phyloP scores from a whole-genome alignment of 495 filamentous ascomycete genomes.

The Lasiosphaeria ovina region DNA sequence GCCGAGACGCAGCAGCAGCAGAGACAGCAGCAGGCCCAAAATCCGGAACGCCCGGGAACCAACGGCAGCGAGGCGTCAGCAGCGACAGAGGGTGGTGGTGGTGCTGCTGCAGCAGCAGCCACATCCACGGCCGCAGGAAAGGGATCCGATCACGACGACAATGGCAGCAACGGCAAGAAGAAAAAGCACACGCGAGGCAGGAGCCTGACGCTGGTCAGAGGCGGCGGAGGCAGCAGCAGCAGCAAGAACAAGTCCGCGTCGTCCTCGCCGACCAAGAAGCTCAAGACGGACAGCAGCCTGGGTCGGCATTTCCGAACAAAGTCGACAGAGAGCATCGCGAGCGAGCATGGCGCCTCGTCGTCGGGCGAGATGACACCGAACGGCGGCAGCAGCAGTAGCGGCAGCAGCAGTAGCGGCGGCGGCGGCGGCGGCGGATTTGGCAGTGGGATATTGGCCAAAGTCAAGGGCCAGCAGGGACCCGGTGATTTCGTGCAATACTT shows the following conservation, averaged over 20 bases:
- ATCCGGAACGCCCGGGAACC: constrained; percentile 33
- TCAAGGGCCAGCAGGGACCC: constrained; percentile 57
- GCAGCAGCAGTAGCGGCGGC: neutral
- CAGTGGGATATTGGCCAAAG: constrained; percentile 47
- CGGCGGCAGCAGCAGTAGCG: neutral
- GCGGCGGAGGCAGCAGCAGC: constrained; percentile 14
- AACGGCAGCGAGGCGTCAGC: constrained; percentile 33
- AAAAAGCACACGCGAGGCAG: constrained; percentile 67
- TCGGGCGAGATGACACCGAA: constrained; percentile 25
- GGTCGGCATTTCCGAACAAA: constrained; percentile 51
- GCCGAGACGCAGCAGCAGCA: constrained; percentile 51
- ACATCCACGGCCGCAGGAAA: neutral
- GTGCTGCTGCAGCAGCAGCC: neutral
- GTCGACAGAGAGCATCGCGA: constrained; percentile 50
- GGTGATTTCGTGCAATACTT: constrained; percentile 82
- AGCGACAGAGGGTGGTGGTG: constrained; percentile 11
- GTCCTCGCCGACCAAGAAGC: constrained; percentile 50
- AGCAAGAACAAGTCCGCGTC: constrained; percentile 37
- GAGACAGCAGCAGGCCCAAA: constrained; percentile 19
- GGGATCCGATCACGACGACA: constrained; percentile 31
- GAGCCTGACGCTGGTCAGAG: constrained; percentile 72
- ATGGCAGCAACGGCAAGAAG: constrained; percentile 43
- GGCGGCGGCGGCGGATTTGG: constrained; percentile 39
- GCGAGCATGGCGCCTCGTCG: constrained; percentile 26
- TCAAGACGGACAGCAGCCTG: constrained; percentile 50